phyloP scores from a whole-genome alignment of 1,284 basidiomycete species.

The Cryptococcus floricola region DNA sequence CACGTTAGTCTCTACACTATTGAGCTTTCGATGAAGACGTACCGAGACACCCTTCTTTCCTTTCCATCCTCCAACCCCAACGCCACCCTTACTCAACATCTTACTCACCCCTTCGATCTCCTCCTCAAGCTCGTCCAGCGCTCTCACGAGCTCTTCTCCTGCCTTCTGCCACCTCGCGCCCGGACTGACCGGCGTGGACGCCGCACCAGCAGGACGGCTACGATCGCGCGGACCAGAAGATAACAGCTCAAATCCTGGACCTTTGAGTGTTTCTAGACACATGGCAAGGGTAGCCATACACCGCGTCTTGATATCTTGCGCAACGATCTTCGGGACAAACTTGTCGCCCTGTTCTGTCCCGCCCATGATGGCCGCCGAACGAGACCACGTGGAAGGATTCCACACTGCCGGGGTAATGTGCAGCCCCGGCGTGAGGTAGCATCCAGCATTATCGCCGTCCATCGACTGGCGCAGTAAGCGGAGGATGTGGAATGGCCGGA shows the following conservation, averaged over 20 bases:
- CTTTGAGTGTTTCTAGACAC: constrained; percentile 27
- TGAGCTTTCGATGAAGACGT: constrained; percentile 35
- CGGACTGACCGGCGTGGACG: constrained; percentile 32
- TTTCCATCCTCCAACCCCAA: constrained; percentile 57
- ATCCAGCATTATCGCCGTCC: constrained; percentile 68
- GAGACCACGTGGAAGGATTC: constrained; percentile 45
- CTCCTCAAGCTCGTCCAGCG: constrained; percentile 69
- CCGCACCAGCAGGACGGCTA: constrained; percentile 42
- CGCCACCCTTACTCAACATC: constrained; percentile 85
- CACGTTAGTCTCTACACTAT: neutral
- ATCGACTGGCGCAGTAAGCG: constrained; percentile 72
- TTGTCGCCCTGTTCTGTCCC: constrained; percentile 25
- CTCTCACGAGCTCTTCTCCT: constrained; percentile 55
- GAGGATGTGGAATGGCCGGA: constrained; percentile 89
- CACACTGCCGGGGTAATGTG: constrained; percentile 87
- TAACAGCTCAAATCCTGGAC: constrained; percentile 55
- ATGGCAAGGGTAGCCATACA: constrained; percentile 27
- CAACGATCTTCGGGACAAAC: constrained; percentile 22
- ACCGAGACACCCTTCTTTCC: constrained; percentile 73
- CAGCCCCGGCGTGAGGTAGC: constrained; percentile 78
- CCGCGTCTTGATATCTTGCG: constrained; percentile 35
- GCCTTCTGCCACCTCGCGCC: constrained; percentile 54
- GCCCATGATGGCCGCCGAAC: neutral
- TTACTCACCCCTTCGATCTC: constrained; percentile 80
- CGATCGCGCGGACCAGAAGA: constrained; percentile 25